These are phyloP conservation scores for Monosporascus sp. DNA, from an alignment of 2,329 filamentous ascomycete genomes.

Conservation along the genomic window DNA sequence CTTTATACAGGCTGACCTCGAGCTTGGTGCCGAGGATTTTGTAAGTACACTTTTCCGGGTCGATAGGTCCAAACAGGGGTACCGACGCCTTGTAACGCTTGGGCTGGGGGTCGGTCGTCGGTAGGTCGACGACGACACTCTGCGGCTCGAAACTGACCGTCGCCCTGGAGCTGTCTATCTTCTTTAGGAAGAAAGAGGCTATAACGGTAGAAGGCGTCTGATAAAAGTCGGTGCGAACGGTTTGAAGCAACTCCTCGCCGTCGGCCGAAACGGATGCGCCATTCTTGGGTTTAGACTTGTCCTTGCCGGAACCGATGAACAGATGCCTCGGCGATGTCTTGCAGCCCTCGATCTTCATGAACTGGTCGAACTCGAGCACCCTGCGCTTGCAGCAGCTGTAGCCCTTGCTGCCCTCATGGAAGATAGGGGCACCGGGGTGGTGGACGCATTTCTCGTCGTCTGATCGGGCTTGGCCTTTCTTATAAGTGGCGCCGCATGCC, in stretches of 20 bases:
- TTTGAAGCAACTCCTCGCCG: slow-evolving; percentile 71
- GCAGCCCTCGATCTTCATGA: slow-evolving; percentile 93
- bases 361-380: slow-evolving; percentile 95
- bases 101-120: slow-evolving; percentile 68
- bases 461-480: slow-evolving; percentile 47
- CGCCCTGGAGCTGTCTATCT: slow-evolving; percentile 79
- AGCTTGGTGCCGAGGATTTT: slow-evolving; percentile 87
- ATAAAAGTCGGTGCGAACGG: slow-evolving; percentile 87
- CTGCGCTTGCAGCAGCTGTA: slow-evolving; percentile 95
- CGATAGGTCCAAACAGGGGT: slow-evolving; percentile 71
- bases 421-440: slow-evolving; percentile 86
- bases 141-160: slow-evolving; percentile 63
- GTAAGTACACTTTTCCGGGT: slow-evolving; percentile 68
- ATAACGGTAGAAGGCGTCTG: slow-evolving; percentile 83
- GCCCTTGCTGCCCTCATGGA: slow-evolving; percentile 97
- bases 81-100: slow-evolving; percentile 76
- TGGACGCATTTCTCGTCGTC: slow-evolving; percentile 76
- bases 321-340: slow-evolving; percentile 75
- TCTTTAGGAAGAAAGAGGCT: slow-evolving; percentile 91
- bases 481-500: slow-evolving; percentile 65
- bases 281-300: slow-evolving; percentile 37
- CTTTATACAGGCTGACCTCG: slow-evolving; percentile 68
- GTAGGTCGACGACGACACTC: slow-evolving; percentile 70
- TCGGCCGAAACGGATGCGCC: slow-evolving; percentile 20
- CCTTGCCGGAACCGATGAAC: slow-evolving; percentile 73